phyloP scores from a whole-genome alignment of 139 green algal genomes.

The Medakamo hakoo region DNA sequence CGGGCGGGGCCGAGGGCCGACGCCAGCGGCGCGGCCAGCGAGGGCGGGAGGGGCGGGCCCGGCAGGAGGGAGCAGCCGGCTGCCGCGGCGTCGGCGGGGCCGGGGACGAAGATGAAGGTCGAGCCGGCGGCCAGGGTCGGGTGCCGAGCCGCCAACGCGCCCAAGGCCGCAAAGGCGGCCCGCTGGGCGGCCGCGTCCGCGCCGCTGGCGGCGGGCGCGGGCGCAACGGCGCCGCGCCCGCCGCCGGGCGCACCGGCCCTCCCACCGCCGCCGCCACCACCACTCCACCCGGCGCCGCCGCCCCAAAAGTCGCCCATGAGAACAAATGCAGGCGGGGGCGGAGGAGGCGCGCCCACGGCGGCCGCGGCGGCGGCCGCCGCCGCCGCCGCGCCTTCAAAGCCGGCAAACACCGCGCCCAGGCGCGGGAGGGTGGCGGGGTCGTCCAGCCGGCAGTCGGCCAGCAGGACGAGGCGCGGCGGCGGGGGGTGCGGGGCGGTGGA shows the following conservation, averaged over 20 bases:
- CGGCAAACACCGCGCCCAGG: not conserved
- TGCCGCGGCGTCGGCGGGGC: not conserved
- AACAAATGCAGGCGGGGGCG: not conserved
- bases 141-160: not conserved
- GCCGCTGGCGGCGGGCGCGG: too few relatives aligned
- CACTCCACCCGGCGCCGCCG: too few relatives aligned
- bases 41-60: not conserved
- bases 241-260: too few relatives aligned
- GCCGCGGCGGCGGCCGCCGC: too few relatives aligned
- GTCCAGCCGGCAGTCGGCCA: not conserved
- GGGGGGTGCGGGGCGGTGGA: not conserved
- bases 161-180: not conserved
- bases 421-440: not conserved
- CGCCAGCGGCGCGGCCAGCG: not conserved
- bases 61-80: not conserved
- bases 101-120: not conserved
- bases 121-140: not conserved
- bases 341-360: too few relatives aligned
- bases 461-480: not conserved
- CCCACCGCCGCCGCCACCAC: too few relatives aligned
- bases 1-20: not conserved
- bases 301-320: not conserved
- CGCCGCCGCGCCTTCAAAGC: not conserved
- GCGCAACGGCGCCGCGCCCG: too few relatives aligned
- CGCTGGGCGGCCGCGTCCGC: too few relatives aligned